phyloP scores from a whole-genome alignment of 2,329 filamentous ascomycete genomes.

The Geosmithia flava region DNA sequence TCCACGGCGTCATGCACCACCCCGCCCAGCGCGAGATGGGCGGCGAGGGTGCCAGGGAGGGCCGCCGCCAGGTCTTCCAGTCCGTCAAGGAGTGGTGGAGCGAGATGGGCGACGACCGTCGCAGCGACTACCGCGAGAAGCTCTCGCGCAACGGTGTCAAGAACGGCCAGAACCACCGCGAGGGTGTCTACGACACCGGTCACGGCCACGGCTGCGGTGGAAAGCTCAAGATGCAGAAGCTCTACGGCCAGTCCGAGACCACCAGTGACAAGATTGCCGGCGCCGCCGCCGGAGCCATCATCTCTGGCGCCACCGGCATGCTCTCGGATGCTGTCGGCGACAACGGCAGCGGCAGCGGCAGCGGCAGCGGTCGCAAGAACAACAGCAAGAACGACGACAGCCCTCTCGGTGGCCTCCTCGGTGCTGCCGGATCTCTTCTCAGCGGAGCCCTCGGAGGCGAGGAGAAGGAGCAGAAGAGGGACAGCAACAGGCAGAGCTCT shows the following conservation, averaged over 20 bases:
- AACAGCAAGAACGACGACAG: constrained; percentile 39
- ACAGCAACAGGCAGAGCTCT: constrained; percentile 20
- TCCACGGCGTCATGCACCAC: constrained; percentile 77
- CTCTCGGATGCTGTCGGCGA: constrained; percentile 10
- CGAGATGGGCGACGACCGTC: constrained; percentile 46
- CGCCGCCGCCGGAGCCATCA: constrained; percentile 42
- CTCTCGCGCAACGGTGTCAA: constrained; percentile 69
- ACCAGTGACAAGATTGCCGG: constrained; percentile 44
- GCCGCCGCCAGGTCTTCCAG: constrained; percentile 66
- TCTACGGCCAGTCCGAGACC: constrained; percentile 35
- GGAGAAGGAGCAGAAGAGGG: constrained; percentile 42
- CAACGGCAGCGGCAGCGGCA: constrained; percentile 41
- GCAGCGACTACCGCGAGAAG: constrained; percentile 58
- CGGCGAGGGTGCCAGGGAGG: constrained; percentile 57
- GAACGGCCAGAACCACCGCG: constrained; percentile 72
- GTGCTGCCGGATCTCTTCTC: constrained; percentile 55
- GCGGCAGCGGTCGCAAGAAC: constrained; percentile 39
- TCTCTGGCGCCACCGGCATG: constrained; percentile 43
- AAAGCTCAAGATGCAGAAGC: constrained; percentile 68
- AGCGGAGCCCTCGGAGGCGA: constrained; percentile 39
- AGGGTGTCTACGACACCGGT: constrained; percentile 70
- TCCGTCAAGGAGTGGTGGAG: constrained; percentile 77
- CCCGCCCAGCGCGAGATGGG: constrained; percentile 64
- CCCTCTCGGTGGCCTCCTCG: constrained; percentile 57
- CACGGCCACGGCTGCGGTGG: constrained; percentile 74